Percentiles rank a stretch among this genome's conserved stretches.
Evolutionary conservation across 2,329 filamentous ascomycete species (phyloP).

Genomic region (Cryphonectria japonica): DNA sequence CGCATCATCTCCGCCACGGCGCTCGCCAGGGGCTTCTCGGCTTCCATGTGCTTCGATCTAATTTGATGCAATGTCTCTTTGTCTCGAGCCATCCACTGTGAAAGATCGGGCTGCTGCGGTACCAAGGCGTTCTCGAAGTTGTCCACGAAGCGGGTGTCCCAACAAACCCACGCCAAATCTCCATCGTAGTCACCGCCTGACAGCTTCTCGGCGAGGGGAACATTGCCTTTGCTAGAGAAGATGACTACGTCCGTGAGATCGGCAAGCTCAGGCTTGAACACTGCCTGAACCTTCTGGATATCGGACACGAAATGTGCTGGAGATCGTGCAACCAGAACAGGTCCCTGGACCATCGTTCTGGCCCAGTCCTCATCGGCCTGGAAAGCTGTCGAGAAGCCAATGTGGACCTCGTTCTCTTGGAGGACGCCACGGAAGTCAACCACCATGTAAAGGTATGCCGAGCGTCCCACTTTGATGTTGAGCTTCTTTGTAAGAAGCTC

Average conservation of each 20-base stretch:
- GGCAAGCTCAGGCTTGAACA: conserved; percentile 63
- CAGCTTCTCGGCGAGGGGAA: conserved; percentile 69
- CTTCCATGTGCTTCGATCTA: conserved; percentile 22
- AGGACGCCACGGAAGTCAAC: conserved; percentile 67
- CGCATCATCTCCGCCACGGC: conserved; percentile 52
- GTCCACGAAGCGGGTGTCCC: conserved; percentile 67
- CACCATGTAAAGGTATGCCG: conserved; percentile 68
- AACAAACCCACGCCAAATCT: conserved; percentile 77
- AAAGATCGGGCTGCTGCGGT: conserved; percentile 50
- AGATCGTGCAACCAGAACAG: conserved; percentile 68
- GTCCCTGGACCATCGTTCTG: conserved; percentile 57
- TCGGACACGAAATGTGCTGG: conserved; percentile 73
- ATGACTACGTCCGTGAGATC: conserved; percentile 78
- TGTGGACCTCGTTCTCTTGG: conserved; percentile 67
- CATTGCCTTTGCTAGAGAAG: conserved; percentile 67
- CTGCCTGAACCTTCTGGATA: conserved; percentile 68
- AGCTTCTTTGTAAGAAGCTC: conserved; percentile 57
- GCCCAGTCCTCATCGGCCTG: conserved; percentile 57
- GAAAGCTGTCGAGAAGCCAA: conserved; percentile 71
- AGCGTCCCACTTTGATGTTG: conserved; percentile 63
- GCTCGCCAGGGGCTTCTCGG: conserved; percentile 30
- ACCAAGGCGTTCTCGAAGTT: conserved; percentile 67
- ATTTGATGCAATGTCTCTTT: conserved; percentile 52
- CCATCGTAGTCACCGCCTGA: conserved; percentile 85
- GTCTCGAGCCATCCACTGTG: conserved; percentile 54